Evolutionary conservation across 2,329 filamentous ascomycete species (phyloP), one percentile per base, ranked within the genome.

Genomic region (Neofusicoccum parvum): DNA sequence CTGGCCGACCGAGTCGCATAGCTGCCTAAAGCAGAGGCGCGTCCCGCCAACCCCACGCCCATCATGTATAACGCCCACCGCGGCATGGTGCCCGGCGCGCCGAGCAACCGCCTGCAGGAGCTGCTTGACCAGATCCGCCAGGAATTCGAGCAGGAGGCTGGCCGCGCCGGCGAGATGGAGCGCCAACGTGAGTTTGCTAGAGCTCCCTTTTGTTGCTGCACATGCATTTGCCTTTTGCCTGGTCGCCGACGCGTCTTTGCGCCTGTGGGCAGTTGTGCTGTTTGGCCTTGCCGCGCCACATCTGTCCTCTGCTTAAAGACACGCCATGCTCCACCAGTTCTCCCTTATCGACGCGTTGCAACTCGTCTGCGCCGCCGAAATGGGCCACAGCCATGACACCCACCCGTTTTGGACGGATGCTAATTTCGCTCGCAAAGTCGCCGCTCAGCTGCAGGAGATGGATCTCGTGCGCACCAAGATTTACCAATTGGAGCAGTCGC

Each of bases 391-490:
- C 39, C 53, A 32, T 23, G 37, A 43, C 32, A n/a, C 27, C 5
- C 43, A 36, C 27, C 41, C 56, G 32, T 48, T 60, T 27, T 37
- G 43, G 27, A 48, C 27, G 23, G n/a, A 60, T 60, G 56, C 56
- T 60, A 60, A 60, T 32, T 37, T 60, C 15, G n/a, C 41, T 67
- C 64, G 65, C 72, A 70, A 78, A 97, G 95, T 98, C 75, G 89
- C 92, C 66, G 87, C 89, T 58, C 95, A 99, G 78, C 90, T 97
- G 69, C 90, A 94, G 74, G 95, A 99, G 81, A 95, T 98, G 86
- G 92, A 97, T 76, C 87, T 97, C 74, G 92, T 99, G 58, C 87
- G 94, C 69, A 90, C 94, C 76, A 97, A 97, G 80, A 92, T 99
- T 67, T 97, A 92, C 75, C 88, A 92, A 72, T 88, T 99, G 78